A percentile compares a stretch with the other conserved stretches of the same genome.
phyloP scores from a whole-genome alignment of 2,329 filamentous ascomycete species.

The Hymenoscyphus fructigenus region DNA sequence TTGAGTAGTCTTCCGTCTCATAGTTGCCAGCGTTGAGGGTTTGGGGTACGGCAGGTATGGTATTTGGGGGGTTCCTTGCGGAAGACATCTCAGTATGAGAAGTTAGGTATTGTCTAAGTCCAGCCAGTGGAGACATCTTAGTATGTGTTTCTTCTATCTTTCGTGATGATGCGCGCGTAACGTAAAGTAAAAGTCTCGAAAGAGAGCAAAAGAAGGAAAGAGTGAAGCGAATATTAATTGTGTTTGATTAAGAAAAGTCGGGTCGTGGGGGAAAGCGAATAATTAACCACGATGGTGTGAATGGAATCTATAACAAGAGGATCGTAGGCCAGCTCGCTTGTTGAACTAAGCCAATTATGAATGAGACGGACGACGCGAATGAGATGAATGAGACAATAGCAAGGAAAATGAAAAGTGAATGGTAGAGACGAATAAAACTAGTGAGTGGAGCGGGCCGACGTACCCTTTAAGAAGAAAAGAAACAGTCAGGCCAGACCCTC shows the following conservation, averaged over 20 bases:
- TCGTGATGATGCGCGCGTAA: conserved; percentile 4
- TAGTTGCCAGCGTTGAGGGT: conserved; percentile 33
- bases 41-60: conserved; percentile 39
- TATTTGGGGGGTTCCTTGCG: conserved; percentile 28
- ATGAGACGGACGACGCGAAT: background rate
- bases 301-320: conserved; percentile 22
- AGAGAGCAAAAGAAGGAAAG: background rate
- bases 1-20: conserved; percentile 33
- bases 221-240: conserved; percentile 11
- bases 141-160: conserved; percentile 24
- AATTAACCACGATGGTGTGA: conserved; percentile 18
- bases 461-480: conserved; percentile 27
- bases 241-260: conserved; percentile 8
- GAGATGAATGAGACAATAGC: conserved; percentile 24
- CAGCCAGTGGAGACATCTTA: conserved; percentile 37
- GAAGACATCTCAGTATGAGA: conserved; percentile 38
- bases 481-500: background rate
- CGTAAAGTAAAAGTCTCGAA: conserved; percentile 1
- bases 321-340: conserved; percentile 6
- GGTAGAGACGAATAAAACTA: conserved; percentile 14
- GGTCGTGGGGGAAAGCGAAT: conserved; percentile 9
- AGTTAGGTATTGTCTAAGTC: conserved; percentile 33
- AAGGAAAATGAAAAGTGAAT: conserved; percentile 18
- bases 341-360: conserved; percentile 20
- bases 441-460: conserved; percentile 14